A percentile compares a stretch with the other conserved stretches of the same genome.
Conservation (phyloP, 73 alveolate genomes). For the Symbiodinium natans region DNA sequence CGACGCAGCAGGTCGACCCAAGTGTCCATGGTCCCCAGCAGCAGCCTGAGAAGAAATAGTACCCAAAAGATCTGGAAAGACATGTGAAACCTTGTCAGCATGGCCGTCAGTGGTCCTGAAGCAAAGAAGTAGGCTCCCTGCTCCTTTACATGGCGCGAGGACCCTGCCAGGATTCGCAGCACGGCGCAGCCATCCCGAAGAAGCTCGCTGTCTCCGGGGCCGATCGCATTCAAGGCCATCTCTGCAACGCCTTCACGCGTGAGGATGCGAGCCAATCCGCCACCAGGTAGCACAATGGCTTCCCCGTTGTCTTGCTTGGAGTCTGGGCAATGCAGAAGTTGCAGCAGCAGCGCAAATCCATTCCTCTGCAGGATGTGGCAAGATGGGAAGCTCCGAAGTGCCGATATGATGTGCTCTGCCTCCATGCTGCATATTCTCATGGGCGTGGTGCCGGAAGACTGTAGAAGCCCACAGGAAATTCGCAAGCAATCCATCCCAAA, state of each 20-base stretch:
- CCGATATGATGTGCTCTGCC: conserved; percentile 1
- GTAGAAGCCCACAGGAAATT: background rate
- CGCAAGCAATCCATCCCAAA: conserved; percentile 20
- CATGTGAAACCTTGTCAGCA: background rate
- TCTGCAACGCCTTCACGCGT: conserved; percentile 26
- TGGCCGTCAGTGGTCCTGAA: background rate
- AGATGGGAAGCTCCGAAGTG: conserved; percentile 21
- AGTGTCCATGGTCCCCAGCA: background rate
- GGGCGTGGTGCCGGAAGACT: background rate
- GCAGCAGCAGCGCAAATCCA: conserved; percentile 9
- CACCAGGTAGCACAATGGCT: conserved; percentile 28
- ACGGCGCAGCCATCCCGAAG: background rate
- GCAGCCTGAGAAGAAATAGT: background rate
- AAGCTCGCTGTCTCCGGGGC: background rate
- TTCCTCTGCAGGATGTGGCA: conserved; percentile 27
- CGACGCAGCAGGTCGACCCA: background rate
- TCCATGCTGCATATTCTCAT: background rate
- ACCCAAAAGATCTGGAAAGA: too few relatives aligned
- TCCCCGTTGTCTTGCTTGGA: background rate
- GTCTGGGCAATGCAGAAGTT: background rate
- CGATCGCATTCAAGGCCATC: conserved; percentile 12
- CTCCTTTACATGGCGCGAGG: conserved; percentile 12
- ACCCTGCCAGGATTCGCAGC: background rate
- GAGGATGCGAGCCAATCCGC: conserved; percentile 26
- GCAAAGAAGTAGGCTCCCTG: background rate